Base-by-base conservation (phyloP, 192 early-diverging fungal genomes). In the Radiomyces spectabilis region DNA sequence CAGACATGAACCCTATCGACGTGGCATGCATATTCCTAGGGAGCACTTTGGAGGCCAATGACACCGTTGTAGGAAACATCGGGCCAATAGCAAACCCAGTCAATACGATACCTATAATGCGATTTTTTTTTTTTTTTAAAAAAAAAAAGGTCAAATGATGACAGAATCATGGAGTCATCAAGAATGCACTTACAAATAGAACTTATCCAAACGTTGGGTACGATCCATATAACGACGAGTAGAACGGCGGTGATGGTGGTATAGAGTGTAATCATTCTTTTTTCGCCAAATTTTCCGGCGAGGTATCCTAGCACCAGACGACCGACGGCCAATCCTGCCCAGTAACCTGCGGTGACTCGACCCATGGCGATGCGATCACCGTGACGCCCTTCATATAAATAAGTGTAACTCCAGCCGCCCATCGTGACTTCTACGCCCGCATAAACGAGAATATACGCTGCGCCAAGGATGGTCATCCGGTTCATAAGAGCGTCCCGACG, bases 1-100 rank as follows among this genome's bases (percentile, higher is more conserved):
- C 60, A 26, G 47, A 39, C 12, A 69, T 47, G 44, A 69, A 69
- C 31, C 67, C 67, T 41, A 69, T 50, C 1, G 61, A 53, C 4
- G 61, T 69, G 4, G 67, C 56, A 44, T 55, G 55, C 37, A 63
- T 35, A 16, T 53, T 30, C 22, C 51, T 50, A 4, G 67, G 61
- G 4, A 69, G 32, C 0, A 35, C 35, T 29, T 69, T 45, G 10
- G 61, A 63, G 10, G 57, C 50, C 29, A 69, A 40, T 31, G 67
- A 53, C 1, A 63, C 48, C 0, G 43, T 49, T 0, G 51, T 54
- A n/a, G 63, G 63, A 15, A 54, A 66, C 37, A 66, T 53, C 5
- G 63, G 63, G 8, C 63, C 63, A 26, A 66, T 27, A 24, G 47
- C 38, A 18, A 66, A 59, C 5, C 63, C 63, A n/a, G 55, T 7